Conservation (phyloP, 352 stramenopile species). For the Pythium phragmitis region DNA sequence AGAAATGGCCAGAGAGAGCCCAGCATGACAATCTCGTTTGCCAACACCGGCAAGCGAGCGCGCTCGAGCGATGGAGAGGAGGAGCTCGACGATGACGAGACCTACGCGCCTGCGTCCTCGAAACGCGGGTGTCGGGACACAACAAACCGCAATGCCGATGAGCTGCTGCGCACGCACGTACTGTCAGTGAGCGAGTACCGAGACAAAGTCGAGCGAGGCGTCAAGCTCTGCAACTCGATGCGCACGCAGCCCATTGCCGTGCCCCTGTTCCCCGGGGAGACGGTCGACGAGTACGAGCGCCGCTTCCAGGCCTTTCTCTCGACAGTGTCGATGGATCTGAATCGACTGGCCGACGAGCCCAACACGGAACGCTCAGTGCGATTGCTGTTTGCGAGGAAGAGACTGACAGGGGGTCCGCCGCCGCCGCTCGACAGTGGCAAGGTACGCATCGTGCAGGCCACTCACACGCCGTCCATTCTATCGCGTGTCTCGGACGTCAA, state of each 20-base stretch:
- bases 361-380: conserved; percentile 14
- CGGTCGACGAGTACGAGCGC: conserved; percentile 30
- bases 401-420: neutral
- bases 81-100: neutral
- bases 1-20: neutral
- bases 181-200: conserved; percentile 11
- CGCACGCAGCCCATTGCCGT: conserved; percentile 19
- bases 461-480: conserved; percentile 1
- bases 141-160: no score
- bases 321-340: conserved; percentile 1
- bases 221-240: neutral
- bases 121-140: conserved; percentile 6
- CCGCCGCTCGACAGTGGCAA: neutral
- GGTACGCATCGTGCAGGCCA: neutral
- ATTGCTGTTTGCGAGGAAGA: conserved; percentile 8
- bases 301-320: conserved; percentile 21
- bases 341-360: neutral
- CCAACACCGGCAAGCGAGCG: neutral
- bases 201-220: neutral
- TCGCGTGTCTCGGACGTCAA: neutral
- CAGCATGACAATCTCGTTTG: neutral
- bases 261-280: conserved; percentile 35
- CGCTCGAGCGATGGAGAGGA: neutral
- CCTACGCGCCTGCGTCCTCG: neutral
- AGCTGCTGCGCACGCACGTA: conserved; percentile 7